Evolutionary conservation across 805 yeast genomes (phyloP), one percentile per base, ranked within the genome.

Genomic region (Millerozyma miso): DNA sequence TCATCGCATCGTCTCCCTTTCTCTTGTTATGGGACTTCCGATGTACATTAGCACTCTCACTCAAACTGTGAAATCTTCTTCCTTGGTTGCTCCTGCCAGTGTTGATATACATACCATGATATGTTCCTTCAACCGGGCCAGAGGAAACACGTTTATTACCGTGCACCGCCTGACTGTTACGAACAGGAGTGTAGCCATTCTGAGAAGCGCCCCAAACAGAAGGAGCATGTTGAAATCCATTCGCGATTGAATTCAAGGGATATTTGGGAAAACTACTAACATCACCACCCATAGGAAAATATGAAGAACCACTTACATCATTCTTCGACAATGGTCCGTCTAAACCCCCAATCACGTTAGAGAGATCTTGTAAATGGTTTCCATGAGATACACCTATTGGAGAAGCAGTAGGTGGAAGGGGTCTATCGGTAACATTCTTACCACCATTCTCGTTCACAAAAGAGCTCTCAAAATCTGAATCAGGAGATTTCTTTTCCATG

Each of bases 1-100:
- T 80, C 4, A 87, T 67, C 2, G 86, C 85, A 56, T 85, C 91
- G 50, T 84, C 91, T 26, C 80, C 80, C 45, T 63, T 70, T 42
- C 73, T 53, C 31, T 71, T 53, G 35, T 46, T 45, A 42, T 56
- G 72, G 53, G 68, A 55, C 53, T 74, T 73, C 47, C 78, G 66
- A 42, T 73, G 74, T 16, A 72, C 58, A 36, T 74, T 75, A 54
- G 62, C 61, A 8, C 53, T 52, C 33, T 56, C 58, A 34, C 52
- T 51, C 20, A 46, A 42, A 33, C 43, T 41, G 19, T 48, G 42
- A 31, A 40, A 31, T 33, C 36, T 41, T 33, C 42, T 32, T 16
- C 37, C 19, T 23, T 38, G 19, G 36, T 40, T 10, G 6, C 29
- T 10, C 10, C 29, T 23, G 29, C 10, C 10, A 7, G 10, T 10